These are phyloP conservation scores for Tulasnella sp. DNA, from an alignment of 768 basidiomycete species.

Conservation along the genomic window DNA sequence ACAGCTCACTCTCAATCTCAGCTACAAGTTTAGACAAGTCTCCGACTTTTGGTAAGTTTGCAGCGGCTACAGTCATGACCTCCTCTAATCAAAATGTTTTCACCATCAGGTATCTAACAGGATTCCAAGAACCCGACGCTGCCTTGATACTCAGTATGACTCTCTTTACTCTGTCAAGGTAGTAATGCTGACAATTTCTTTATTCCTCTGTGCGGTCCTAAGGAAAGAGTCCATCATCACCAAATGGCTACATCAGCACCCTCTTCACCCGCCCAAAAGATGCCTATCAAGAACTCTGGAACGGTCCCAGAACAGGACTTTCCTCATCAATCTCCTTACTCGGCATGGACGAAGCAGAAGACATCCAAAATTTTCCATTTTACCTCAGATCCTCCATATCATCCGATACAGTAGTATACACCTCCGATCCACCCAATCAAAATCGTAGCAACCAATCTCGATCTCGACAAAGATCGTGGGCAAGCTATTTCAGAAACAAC, in stretches of 20 bases:
- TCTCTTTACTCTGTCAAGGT: not conserved
- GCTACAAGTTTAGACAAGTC: slow-evolving; percentile 89
- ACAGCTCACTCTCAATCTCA: slow-evolving; percentile 26
- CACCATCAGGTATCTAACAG: slow-evolving; percentile 91
- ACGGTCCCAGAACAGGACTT: slow-evolving; percentile 67
- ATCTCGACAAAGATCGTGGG: slow-evolving; percentile 34
- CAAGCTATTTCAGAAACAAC: slow-evolving; percentile 42
- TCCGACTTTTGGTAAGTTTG: slow-evolving; percentile 61
- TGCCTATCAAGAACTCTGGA: slow-evolving; percentile 74
- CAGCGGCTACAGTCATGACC: slow-evolving; percentile 31
- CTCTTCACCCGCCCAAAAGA: slow-evolving; percentile 72
- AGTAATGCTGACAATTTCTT: too few relatives aligned
- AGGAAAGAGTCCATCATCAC: slow-evolving; percentile 46
- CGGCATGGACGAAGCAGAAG: slow-evolving; percentile 54
- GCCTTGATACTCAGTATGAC: slow-evolving; percentile 66
- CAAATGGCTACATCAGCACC: slow-evolving; percentile 62
- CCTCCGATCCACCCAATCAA: slow-evolving; percentile 20
- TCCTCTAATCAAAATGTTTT: slow-evolving; percentile 89
- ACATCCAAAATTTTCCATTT: slow-evolving; percentile 41
- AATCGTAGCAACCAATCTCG: slow-evolving; percentile 31
- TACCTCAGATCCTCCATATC: slow-evolving; percentile 43
- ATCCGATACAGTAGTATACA: slow-evolving; percentile 34
- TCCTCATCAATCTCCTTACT: slow-evolving; percentile 55
- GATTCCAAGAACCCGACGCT: slow-evolving; percentile 87
- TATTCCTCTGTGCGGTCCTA: too few relatives aligned